These are phyloP conservation scores for Plasmodium yoelii DNA, from an alignment of 169 alveolate genomes.

Conservation along the genomic window DNA sequence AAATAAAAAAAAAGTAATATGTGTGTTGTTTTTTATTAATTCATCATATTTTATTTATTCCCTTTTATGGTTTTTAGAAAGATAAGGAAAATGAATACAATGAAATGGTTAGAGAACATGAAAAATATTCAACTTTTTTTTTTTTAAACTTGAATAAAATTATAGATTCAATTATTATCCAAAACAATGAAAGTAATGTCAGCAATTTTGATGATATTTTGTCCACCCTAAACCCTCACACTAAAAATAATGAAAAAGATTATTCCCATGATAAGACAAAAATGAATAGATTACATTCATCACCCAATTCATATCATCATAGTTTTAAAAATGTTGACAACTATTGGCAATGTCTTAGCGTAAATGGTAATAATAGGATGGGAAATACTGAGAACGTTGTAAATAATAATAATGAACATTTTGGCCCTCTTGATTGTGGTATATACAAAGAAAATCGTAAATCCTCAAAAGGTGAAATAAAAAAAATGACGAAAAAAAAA, in stretches of 20 bases:
- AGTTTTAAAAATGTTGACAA: background rate
- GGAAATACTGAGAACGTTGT: background rate
- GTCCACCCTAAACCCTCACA: background rate
- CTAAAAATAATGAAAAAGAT: slow-evolving; percentile 9
- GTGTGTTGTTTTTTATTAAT: background rate
- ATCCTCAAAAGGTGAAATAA: background rate
- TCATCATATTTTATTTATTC: background rate
- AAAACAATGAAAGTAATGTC: background rate
- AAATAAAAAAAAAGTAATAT: background rate
- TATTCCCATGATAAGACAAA: background rate
- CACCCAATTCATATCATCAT: background rate
- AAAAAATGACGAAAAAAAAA: background rate
- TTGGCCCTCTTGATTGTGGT: background rate
- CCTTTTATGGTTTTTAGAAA: slow-evolving; percentile 17
- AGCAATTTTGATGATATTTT: background rate
- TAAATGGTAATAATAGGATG: background rate
- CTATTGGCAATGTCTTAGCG: background rate
- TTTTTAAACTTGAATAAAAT: slow-evolving; percentile 42
- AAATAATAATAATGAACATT: background rate
- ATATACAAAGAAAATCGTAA: background rate
- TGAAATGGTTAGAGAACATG: slow-evolving; percentile 41
- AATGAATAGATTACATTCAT: background rate
- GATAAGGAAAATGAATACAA: slow-evolving; percentile 64
- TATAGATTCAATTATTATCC: slow-evolving; percentile 22
- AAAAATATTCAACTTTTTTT: slow-evolving; percentile 33